These are phyloP conservation scores for Microthyrium microscopicum DNA, from an alignment of 2,329 filamentous ascomycete species.

Conservation along the genomic window DNA sequence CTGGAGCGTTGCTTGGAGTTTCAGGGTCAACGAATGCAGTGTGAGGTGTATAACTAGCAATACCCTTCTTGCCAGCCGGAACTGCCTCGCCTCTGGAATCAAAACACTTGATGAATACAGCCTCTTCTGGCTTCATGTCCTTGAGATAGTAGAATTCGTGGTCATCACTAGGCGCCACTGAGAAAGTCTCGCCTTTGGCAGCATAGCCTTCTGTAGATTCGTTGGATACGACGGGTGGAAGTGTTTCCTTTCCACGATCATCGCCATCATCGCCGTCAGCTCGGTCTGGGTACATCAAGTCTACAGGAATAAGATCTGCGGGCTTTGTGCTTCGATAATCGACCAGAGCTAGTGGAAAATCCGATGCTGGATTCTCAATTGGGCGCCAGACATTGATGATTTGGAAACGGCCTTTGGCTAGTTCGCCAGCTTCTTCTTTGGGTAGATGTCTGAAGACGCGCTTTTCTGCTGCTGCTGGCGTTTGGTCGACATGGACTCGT, in stretches of 20 bases:
- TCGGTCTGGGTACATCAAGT: slow-evolving; percentile 43
- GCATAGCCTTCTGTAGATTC: slow-evolving; percentile 44
- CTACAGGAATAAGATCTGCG: slow-evolving; percentile 41
- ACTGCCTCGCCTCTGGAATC: slow-evolving; percentile 10
- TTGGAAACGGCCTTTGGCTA: slow-evolving; percentile 43
- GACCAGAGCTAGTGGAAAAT: slow-evolving; percentile 52
- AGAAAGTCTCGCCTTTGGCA: slow-evolving; percentile 45
- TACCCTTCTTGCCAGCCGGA: slow-evolving; percentile 5
- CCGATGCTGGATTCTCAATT: slow-evolving; percentile 44
- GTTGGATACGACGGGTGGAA: slow-evolving; percentile 30
- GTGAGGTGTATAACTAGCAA: slow-evolving; percentile 5
- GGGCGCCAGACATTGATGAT: slow-evolving; percentile 59
- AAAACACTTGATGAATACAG: slow-evolving; percentile 30
- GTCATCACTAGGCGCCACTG: slow-evolving; percentile 37
- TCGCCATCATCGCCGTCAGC: slow-evolving; percentile 26
- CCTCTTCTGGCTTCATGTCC: slow-evolving; percentile 45
- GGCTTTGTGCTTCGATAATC: slow-evolving; percentile 44
- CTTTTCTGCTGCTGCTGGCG: slow-evolving; percentile 41
- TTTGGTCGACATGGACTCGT: slow-evolving; percentile 58
- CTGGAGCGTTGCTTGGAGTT: slow-evolving; percentile 31
- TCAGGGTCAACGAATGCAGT: slow-evolving; percentile 8
- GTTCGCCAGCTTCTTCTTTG: slow-evolving; percentile 35
- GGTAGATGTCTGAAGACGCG: slow-evolving; percentile 46
- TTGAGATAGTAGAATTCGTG: slow-evolving; percentile 51
- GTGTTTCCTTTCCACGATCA: slow-evolving; percentile 40